Evolutionary conservation across 2,329 filamentous ascomycete species (phyloP).

Genomic region (Penicillium sp.): DNA sequence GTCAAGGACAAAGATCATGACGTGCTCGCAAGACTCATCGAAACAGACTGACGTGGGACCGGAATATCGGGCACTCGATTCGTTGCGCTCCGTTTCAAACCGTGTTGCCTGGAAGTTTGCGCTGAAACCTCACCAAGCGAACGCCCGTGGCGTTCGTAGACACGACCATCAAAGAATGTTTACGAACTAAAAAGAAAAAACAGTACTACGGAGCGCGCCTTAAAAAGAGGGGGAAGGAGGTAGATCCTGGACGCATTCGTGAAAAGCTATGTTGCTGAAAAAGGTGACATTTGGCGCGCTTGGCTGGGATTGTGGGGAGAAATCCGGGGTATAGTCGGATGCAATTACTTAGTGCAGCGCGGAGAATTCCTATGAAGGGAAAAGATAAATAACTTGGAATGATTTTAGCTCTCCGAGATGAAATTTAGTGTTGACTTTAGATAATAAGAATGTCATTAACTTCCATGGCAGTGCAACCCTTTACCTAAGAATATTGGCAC

Average conservation of each 20-base stretch:
- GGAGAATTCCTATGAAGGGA: background rate
- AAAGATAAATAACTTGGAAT: background rate
- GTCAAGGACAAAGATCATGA: background rate
- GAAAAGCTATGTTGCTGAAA: background rate
- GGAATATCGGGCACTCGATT: background rate
- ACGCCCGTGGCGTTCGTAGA: background rate
- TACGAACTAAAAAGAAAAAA: background rate
- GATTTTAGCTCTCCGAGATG: background rate
- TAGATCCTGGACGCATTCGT: background rate
- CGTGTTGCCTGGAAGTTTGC: slow-evolving; percentile 7
- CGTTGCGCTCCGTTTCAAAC: slow-evolving; percentile 15
- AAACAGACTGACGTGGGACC: slow-evolving; percentile 1
- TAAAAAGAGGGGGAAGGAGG: background rate
- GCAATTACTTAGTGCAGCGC: slow-evolving; percentile 6
- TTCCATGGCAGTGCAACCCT: background rate
- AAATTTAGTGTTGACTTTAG: background rate
- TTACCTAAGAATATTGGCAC: background rate
- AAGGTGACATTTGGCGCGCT: slow-evolving; percentile 16
- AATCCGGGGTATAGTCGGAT: slow-evolving; percentile 13
- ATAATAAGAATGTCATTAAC: background rate
- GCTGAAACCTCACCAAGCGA: slow-evolving; percentile 13
- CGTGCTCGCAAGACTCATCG: background rate
- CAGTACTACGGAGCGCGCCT: background rate
- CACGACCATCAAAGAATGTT: background rate
- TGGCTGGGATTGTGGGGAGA: slow-evolving; percentile 8